Conservation (phyloP, 1,139 yeast species). For the Pichia sp. region DNA sequence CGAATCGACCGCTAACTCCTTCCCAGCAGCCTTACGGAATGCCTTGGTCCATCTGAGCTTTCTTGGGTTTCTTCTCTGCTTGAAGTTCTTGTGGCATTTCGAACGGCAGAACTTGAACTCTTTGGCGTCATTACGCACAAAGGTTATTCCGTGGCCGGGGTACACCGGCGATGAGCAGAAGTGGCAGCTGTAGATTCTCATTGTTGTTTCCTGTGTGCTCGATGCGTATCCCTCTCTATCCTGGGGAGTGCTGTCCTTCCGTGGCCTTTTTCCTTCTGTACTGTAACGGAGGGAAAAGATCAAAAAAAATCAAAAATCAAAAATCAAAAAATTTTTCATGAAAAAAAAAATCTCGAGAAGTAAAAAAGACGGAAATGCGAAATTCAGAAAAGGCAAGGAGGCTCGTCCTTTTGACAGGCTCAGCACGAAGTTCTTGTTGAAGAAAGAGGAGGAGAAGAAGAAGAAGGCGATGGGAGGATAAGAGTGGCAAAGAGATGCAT, state of each 20-base stretch:
- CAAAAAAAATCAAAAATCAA: neutral
- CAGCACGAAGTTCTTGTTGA: too few species aligned
- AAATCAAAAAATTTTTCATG: slow-evolving; percentile 1
- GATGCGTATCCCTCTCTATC: neutral
- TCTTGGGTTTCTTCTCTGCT: slow-evolving; percentile 98
- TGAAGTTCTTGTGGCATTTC: slow-evolving; percentile 95
- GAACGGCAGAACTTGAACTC: slow-evolving; percentile 97
- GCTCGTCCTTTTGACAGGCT: neutral
- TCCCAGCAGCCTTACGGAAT: slow-evolving; percentile 98
- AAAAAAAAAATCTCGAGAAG: neutral
- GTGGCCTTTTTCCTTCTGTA: neutral
- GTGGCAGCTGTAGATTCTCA: slow-evolving; percentile 95
- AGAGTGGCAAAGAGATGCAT: neutral
- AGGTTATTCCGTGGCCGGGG: slow-evolving; percentile 97
- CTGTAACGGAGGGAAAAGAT: neutral
- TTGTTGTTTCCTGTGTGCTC: slow-evolving; percentile 27
- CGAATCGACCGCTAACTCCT: slow-evolving; percentile 95
- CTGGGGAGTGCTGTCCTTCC: neutral
- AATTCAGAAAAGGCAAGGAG: neutral
- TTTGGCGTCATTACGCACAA: slow-evolving; percentile 96
- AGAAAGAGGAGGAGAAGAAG: neutral
- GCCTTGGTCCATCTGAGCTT: slow-evolving; percentile 98
- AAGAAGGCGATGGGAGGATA: neutral
- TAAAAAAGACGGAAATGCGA: neutral
- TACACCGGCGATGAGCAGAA: slow-evolving; percentile 97